Conservation (phyloP, 1,284 basidiomycete species). For the Rhodotorula sp. region DNA sequence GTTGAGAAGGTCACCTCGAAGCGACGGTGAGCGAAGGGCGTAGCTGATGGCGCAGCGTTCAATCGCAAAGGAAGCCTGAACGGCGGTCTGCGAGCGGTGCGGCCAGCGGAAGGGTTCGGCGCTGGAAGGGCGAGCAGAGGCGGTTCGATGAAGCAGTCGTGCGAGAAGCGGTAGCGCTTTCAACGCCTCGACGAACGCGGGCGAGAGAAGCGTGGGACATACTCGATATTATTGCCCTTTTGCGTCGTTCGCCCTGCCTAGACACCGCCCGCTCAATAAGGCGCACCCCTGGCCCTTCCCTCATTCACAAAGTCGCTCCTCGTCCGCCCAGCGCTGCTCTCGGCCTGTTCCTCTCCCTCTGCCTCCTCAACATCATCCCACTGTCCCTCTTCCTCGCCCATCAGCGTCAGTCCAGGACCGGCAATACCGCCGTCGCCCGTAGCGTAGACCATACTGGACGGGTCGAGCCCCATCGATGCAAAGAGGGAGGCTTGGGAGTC, state of each 20-base stretch:
- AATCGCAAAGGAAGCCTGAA: too few relatives aligned
- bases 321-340: slow-evolving; percentile 11
- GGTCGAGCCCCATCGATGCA: slow-evolving; percentile 38
- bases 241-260: too few relatives aligned
- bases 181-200: too few relatives aligned
- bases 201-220: too few relatives aligned
- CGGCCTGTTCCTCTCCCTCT: background rate
- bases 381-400: slow-evolving; percentile 8
- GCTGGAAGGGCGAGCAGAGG: too few relatives aligned
- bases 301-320: slow-evolving; percentile 31
- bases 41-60: too few relatives aligned
- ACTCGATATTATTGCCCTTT: too few relatives aligned
- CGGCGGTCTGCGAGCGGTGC: too few relatives aligned
- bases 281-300: slow-evolving; percentile 26
- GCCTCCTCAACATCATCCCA: slow-evolving; percentile 3
- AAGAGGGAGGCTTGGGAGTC: slow-evolving; percentile 12
- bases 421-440: slow-evolving; percentile 30
- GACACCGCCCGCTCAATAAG: slow-evolving; percentile 10
- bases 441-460: slow-evolving; percentile 34
- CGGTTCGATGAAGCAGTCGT: too few relatives aligned
- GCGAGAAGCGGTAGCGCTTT: too few relatives aligned
- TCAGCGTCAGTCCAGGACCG: slow-evolving; percentile 15
- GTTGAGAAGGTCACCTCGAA: background rate
- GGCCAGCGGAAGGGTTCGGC: too few relatives aligned
- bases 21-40: background rate